A percentile compares a stretch with the other conserved stretches of the same genome.
These are phyloP conservation scores for Ophiostoma fasciatum DNA, from an alignment of 2,329 filamentous ascomycete genomes.

Conservation along the genomic window DNA sequence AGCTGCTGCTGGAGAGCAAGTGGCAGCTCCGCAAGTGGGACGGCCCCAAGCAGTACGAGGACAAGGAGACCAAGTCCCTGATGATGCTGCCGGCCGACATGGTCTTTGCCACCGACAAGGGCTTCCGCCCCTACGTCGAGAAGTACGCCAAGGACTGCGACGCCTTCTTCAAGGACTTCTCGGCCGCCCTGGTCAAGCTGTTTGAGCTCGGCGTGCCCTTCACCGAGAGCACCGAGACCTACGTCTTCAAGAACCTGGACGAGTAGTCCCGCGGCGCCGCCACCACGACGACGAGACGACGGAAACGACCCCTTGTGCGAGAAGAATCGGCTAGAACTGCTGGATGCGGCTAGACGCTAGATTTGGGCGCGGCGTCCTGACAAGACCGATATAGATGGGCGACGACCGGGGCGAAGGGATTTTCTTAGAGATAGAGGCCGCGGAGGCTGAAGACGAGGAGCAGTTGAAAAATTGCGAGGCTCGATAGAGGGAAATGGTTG, in stretches of 20 bases:
- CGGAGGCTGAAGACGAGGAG: too few relatives aligned
- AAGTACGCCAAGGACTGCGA: constrained; percentile 86
- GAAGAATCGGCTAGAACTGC: too few relatives aligned
- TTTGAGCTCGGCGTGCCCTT: constrained; percentile 95
- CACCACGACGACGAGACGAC: constrained; percentile 76
- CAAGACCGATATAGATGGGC: too few relatives aligned
- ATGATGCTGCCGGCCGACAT: constrained; percentile 98
- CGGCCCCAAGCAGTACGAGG: constrained; percentile 80
- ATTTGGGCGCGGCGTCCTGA: too few relatives aligned
- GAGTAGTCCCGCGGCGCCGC: constrained; percentile 60
- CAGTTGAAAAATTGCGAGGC: too few relatives aligned
- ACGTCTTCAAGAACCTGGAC: constrained; percentile 46
- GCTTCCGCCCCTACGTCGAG: constrained; percentile 65
- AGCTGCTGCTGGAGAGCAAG: constrained; percentile 76
- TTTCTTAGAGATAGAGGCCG: too few relatives aligned
- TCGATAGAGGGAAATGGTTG: too few relatives aligned
- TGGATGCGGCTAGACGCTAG: too few relatives aligned
- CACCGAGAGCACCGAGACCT: constrained; percentile 44
- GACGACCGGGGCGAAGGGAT: too few relatives aligned
- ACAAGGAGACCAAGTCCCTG: constrained; percentile 69
- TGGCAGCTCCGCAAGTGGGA: constrained; percentile 88
- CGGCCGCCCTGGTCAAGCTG: constrained; percentile 60
- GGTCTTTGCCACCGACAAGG: constrained; percentile 75
- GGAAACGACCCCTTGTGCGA: too few relatives aligned
- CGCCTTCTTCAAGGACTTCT: constrained; percentile 87